Percentiles rank a stretch among this genome's conserved stretches.
Evolutionary conservation across 768 basidiomycete genomes (phyloP).

Genomic region (Phylloporus rhodoxanthus): DNA sequence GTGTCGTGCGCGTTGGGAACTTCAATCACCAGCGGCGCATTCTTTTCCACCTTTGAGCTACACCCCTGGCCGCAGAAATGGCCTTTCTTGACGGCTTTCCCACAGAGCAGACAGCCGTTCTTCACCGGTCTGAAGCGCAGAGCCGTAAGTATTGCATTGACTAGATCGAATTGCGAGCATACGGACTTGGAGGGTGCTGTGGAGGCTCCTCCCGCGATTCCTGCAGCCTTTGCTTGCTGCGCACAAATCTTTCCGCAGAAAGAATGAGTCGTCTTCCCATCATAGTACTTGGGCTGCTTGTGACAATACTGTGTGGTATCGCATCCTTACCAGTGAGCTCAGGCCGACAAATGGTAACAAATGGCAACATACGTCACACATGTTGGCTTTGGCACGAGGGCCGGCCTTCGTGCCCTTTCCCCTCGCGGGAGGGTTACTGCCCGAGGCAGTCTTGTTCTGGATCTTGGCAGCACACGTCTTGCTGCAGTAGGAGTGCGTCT

Average conservation of each 20-base stretch:
- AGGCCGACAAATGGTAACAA: slow-evolving; percentile 1
- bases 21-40: slow-evolving; percentile 53
- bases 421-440: slow-evolving; percentile 25
- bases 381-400: slow-evolving; percentile 28
- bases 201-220: slow-evolving; percentile 19
- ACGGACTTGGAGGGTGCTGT: slow-evolving; percentile 30
- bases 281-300: slow-evolving; percentile 52
- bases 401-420: slow-evolving; percentile 22
- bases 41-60: slow-evolving; percentile 47
- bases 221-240: slow-evolving; percentile 36
- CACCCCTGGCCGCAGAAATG: slow-evolving; percentile 60
- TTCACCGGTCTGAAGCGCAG: slow-evolving; percentile 27
- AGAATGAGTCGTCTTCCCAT: slow-evolving; percentile 52
- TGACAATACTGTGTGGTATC: slow-evolving; percentile 45
- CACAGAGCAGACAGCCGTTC: slow-evolving; percentile 57
- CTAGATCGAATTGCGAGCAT: slow-evolving; percentile 12
- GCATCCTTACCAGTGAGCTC: slow-evolving; percentile 2
- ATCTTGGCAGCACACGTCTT: slow-evolving; percentile 53
- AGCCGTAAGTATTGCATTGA: slow-evolving; percentile 30
- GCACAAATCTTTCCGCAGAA: slow-evolving; percentile 64
- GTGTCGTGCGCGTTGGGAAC: slow-evolving; percentile 55
- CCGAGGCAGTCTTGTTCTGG: slow-evolving; percentile 25
- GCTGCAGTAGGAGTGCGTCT: slow-evolving; percentile 53
- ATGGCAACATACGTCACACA: slow-evolving; percentile 44
- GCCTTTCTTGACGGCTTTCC: slow-evolving; percentile 52